A percentile compares a stretch with the other conserved stretches of the same genome.
Evolutionary conservation across 2,329 filamentous ascomycete genomes (phyloP).

Genomic region (Didymella sp.): DNA sequence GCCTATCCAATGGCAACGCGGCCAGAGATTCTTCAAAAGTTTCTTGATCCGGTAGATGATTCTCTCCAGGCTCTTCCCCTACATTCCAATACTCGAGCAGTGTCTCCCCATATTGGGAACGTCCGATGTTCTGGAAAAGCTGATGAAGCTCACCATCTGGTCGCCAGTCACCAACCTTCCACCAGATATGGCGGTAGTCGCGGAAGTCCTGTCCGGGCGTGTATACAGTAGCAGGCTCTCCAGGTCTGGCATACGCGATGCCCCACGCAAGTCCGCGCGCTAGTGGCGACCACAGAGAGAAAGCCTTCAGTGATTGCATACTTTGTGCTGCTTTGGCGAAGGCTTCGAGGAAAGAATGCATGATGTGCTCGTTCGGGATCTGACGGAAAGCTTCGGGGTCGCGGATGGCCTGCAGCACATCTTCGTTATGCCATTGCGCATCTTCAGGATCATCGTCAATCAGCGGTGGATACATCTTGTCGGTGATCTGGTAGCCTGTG

Average conservation of each 20-base stretch:
- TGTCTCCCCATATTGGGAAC: background rate
- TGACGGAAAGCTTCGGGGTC: background rate
- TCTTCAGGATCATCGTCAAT: too few relatives aligned
- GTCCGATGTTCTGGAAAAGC: background rate
- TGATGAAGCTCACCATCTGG: background rate
- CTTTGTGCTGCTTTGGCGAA: conserved; percentile 27
- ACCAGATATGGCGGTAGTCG: background rate
- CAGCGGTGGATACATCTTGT: background rate
- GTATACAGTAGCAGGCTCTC: background rate
- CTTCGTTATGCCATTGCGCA: too few relatives aligned
- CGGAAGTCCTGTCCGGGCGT: background rate
- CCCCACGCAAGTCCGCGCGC: conserved; percentile 13
- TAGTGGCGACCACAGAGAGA: conserved; percentile 21
- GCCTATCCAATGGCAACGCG: too few relatives aligned
- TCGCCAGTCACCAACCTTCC: background rate
- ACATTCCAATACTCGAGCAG: background rate
- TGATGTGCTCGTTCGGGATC: background rate
- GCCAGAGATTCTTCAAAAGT: too few relatives aligned
- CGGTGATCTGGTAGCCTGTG: background rate
- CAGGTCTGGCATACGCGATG: conserved; percentile 3
- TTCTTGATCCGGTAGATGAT: too few relatives aligned
- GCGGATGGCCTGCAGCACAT: too few relatives aligned
- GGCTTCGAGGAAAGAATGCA: conserved; percentile 15
- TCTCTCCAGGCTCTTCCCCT: too few relatives aligned
- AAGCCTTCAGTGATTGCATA: conserved; percentile 20